Base-by-base conservation (phyloP, 768 basidiomycete genomes). In the Chlorophyllum brunneum region DNA sequence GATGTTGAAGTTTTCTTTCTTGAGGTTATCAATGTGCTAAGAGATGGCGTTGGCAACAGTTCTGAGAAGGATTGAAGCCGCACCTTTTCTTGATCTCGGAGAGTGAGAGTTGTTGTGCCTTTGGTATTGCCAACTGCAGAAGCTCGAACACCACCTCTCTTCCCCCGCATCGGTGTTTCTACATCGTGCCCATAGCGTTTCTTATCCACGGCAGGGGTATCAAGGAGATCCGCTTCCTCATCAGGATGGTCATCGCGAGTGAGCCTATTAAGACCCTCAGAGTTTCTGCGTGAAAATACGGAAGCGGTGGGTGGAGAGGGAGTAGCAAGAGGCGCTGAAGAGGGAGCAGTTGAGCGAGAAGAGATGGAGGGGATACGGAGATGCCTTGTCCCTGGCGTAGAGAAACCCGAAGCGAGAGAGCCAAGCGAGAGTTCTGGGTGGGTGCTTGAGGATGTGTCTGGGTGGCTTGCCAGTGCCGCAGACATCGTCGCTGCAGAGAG, bases 61-160 rank as follows among this genome's bases (percentile, higher is more conserved):
- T 40, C 40, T 37, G 39, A 38, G 13, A 31, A 22, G 2, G 4
- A 18, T 16, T 15, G 16, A 29, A 18, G 29, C 11, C 75, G 46
- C 59, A 92, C 95, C 80, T 98, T 95, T 70, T 98, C 95, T 67
- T 99, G 95, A 65, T 98, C 95, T 6, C 94, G 80, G 11, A 99
- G 76, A 0, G 95, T 95, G 58, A 97, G 78, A 13, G 81, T 71
- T 0, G 66, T 65, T 10, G 23, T 62, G 7, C 71, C 75, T 60
- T 78, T 78, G 7, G 67, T n/a, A n/a, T n/a, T 69, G 10, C 64
- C 67, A 11, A 69, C 67, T 9, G 70, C 68, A 24, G 66, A 80
- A 18, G 72, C 67, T 13, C 78, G 73, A 48, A 41, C 36, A 50
- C 53, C 48, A 24, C 54, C 15, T 38, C 44, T 45, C 48, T 34